phyloP scores from a whole-genome alignment of 768 basidiomycete genomes.

The Suillus americanus region DNA sequence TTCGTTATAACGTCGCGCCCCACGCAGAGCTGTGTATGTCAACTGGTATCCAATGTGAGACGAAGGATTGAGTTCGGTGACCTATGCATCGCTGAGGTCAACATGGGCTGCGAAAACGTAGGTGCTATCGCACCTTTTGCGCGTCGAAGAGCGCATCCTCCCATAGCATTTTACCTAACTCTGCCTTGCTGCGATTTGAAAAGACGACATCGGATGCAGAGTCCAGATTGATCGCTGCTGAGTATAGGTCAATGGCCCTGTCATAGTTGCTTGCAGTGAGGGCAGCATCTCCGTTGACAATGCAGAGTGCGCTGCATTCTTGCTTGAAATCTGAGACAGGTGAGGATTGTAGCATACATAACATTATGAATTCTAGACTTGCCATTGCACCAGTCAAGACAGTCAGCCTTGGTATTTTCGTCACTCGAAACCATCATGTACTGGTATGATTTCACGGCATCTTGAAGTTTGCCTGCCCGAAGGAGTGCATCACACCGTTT shows the following conservation, averaged over 20 bases:
- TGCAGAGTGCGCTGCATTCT: not conserved
- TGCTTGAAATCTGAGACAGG: not conserved
- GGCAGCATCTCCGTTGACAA: not conserved
- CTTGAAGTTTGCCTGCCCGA: too few relatives aligned
- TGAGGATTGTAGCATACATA: not conserved
- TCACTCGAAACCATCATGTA: too few relatives aligned
- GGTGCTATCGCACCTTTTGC: not conserved
- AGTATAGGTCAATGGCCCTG: not conserved
- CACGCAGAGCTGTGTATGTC: not conserved
- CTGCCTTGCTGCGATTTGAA: not conserved
- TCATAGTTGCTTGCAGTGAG: not conserved
- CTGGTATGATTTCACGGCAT: too few relatives aligned
- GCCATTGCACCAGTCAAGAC: not conserved
- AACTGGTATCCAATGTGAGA: not conserved
- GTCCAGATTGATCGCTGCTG: not conserved
- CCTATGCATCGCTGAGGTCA: not conserved
- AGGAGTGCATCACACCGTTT: too few relatives aligned
- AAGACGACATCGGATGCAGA: not conserved
- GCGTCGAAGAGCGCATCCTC: not conserved
- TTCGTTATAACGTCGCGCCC: too few relatives aligned
- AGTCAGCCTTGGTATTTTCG: too few relatives aligned
- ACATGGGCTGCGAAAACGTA: not conserved
- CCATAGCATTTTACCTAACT: not conserved
- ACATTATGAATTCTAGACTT: not conserved
- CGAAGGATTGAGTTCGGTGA: not conserved